Evolutionary conservation across 169 alveolate species (phyloP).

Genomic region (Cryptosporidium meleagridis): DNA sequence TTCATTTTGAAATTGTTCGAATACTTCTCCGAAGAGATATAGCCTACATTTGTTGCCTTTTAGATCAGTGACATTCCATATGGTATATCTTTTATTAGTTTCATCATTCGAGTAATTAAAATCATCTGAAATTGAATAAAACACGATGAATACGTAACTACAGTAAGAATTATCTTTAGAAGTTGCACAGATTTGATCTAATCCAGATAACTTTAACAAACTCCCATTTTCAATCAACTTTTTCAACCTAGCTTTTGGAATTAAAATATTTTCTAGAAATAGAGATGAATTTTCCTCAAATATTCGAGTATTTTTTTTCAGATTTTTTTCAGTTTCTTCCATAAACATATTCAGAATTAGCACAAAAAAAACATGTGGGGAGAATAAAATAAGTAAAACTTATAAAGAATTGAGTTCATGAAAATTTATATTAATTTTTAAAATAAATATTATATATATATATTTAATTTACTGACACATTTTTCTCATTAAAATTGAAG

Average conservation of each 20-base stretch:
- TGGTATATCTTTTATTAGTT: background rate
- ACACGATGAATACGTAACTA: constrained; percentile 7
- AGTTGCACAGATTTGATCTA: background rate
- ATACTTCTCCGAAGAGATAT: constrained; percentile 35
- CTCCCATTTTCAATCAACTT: background rate
- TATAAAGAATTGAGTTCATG: too few species aligned
- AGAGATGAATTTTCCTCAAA: constrained; percentile 50
- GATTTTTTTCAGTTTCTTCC: background rate
- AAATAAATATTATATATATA: background rate
- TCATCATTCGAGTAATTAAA: background rate
- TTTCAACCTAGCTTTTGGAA: constrained; percentile 4
- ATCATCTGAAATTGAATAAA: constrained; percentile 22
- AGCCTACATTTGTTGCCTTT: constrained; percentile 30
- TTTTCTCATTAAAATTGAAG: background rate
- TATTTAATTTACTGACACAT: background rate
- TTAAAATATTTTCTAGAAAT: background rate
- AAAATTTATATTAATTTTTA: too few species aligned
- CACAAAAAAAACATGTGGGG: background rate
- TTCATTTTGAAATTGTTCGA: constrained; percentile 8
- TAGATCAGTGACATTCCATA: constrained; percentile 43
- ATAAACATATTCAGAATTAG: background rate
- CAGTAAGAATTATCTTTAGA: background rate
- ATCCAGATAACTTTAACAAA: background rate
- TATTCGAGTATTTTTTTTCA: background rate
- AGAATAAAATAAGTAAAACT: background rate